Conservation (phyloP, 1,139 yeast genomes). For the Blastobotrys niveus region DNA sequence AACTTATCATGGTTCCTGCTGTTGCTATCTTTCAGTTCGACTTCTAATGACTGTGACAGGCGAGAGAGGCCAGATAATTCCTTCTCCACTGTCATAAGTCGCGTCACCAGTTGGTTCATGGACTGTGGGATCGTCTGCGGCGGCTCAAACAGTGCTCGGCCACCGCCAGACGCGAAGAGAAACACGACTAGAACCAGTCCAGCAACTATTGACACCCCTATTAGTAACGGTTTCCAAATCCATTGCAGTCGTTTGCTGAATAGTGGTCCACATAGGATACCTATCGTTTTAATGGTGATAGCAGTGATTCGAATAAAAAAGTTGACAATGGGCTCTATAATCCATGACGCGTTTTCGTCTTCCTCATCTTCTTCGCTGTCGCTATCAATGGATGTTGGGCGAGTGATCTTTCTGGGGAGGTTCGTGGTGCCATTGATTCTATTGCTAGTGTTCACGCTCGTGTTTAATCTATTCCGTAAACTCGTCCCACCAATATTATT, state of each 20-base stretch:
- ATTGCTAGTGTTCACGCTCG: too few species aligned
- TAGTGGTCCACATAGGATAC: conserved; percentile 12
- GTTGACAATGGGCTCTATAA: conserved; percentile 6
- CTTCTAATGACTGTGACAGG: conserved; percentile 14
- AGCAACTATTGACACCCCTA: background rate
- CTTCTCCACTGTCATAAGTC: conserved; percentile 20
- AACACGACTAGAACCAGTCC: background rate
- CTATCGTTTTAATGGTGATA: conserved; percentile 5
- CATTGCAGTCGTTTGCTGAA: conserved; percentile 10
- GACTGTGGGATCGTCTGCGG: conserved; percentile 20
- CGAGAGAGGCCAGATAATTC: conserved; percentile 17
- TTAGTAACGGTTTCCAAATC: background rate
- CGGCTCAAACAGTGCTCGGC: background rate
- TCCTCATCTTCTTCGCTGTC: conserved; percentile 5
- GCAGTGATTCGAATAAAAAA: background rate
- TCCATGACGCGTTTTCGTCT: conserved; percentile 3
- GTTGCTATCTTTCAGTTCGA: conserved; percentile 16
- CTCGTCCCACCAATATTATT: background rate
- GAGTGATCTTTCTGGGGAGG: too few species aligned
- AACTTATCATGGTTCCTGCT: conserved; percentile 9
- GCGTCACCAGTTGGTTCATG: conserved; percentile 17
- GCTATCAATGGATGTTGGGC: too few species aligned
- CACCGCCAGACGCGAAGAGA: background rate
- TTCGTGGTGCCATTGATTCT: too few species aligned
- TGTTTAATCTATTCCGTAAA: background rate